Evolutionary conservation across 768 basidiomycete genomes (phyloP), one percentile per base, ranked within the genome.

Genomic region (Termitomyces sp.): DNA sequence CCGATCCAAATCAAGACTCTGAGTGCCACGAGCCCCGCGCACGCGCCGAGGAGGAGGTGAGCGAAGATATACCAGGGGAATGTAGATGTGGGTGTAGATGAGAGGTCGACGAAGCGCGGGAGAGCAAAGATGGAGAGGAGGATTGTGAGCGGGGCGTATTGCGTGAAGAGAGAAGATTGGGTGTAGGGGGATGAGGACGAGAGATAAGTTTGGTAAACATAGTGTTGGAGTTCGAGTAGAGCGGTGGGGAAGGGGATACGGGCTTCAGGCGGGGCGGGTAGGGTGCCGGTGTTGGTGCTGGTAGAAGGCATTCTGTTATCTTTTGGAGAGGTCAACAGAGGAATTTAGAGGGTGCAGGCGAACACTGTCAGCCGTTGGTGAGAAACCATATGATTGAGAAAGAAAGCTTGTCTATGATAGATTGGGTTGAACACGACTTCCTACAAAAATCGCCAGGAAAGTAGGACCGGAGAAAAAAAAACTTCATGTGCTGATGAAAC

Each of bases 61-160:
- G 7, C 38, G 5, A 38, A 12, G 7, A 31, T 45, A 15, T 50
- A 21, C 21, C 7, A 23, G n/a, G 15, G 3, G 7, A 3, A 19
- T 5, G 19, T 28, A 30, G 19, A 21, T 9, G 51, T 8, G 2
- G 51, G 10, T 3, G 37, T 40, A 8, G 35, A n/a, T 12, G 41
- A 28, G 28, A 56, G 42, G 43, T 54, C 51, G 49, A 42, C 35
- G 44, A 52, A 38, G 26, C 54, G 57, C 17, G 60, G 57, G 17
- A 61, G 42, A 9, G 30, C 37, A 19, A 63, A 49, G 19, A 54
- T 41, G 52, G 57, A 49, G 28, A 63, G n/a, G 43, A 63, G 47
- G 21, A 55, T 19, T 23, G 56, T 41, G 31, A 57, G 49, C 6
- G 60, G 62, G 1, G 62, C 60, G 53, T 50, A 59, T n/a, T 53